These are phyloP conservation scores for Eucommia ulmoides DNA, from an alignment of 257 asterid species.

Conservation along the genomic window DNA sequence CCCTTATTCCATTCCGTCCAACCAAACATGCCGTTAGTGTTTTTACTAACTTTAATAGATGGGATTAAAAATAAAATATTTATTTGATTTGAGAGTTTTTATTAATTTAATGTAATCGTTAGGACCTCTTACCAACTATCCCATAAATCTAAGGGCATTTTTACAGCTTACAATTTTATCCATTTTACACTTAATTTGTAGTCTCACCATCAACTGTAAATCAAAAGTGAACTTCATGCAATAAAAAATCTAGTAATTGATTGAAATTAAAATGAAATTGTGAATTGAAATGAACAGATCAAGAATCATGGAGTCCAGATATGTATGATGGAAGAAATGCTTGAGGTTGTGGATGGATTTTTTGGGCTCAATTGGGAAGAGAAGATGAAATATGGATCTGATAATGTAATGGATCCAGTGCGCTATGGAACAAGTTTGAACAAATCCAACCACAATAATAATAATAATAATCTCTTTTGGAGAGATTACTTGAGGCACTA, in stretches of 20 bases:
- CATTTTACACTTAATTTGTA: too few species aligned
- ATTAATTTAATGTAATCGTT: too few species aligned
- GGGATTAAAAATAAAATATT: too few species aligned
- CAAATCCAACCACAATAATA: constrained; percentile 19
- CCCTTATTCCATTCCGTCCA: too few species aligned
- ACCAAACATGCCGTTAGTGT: too few species aligned
- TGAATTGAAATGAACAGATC: constrained; percentile 11
- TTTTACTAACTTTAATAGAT: too few species aligned
- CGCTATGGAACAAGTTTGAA: constrained; percentile 58
- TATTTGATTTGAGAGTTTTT: too few species aligned
- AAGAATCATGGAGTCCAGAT: constrained; percentile 31
- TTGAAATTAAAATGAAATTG: not conserved
- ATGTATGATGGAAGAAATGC: constrained; percentile 20
- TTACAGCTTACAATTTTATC: too few species aligned
- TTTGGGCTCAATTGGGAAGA: constrained; percentile 21
- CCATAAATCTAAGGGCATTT: too few species aligned
- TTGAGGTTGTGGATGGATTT: constrained; percentile 23
- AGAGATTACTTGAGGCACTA: constrained; percentile 52
- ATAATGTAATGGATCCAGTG: constrained; percentile 41
- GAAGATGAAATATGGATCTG: constrained; percentile 38
- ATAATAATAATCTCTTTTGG: constrained; percentile 34
- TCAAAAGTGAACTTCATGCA: not conserved
- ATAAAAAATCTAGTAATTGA: not conserved
- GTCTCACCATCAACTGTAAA: too few species aligned
- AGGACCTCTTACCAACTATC: too few species aligned